These are phyloP conservation scores for Rosa persica DNA, from an alignment of 306 rosid species.

Conservation along the genomic window DNA sequence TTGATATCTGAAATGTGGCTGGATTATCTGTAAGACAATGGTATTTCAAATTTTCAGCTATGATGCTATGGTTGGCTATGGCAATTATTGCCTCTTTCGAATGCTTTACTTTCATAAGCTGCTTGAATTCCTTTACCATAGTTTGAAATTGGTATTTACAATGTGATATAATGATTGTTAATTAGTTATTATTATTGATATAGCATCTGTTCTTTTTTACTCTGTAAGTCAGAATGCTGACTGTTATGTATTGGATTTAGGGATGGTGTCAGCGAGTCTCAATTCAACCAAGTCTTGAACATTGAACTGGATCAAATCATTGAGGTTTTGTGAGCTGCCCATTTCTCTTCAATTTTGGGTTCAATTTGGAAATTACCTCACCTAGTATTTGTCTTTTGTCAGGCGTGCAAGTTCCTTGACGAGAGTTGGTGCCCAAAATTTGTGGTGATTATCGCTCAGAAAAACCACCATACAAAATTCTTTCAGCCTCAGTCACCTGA, in stretches of 20 bases:
- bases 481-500: constrained; percentile 73
- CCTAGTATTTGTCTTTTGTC: neutral
- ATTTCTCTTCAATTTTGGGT: neutral
- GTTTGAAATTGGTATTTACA: neutral
- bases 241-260: constrained; percentile 29
- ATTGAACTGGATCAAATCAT: constrained; percentile 75
- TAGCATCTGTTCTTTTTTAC: neutral
- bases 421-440: constrained; percentile 85
- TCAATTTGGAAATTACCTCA: neutral
- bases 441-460: constrained; percentile 81
- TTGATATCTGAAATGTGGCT: neutral
- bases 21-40: neutral
- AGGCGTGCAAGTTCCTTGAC: constrained; percentile 89
- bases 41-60: neutral
- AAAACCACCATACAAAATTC: constrained; percentile 89
- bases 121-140: neutral
- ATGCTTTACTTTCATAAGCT: neutral
- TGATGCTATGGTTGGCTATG: neutral
- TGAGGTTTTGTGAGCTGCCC: constrained; percentile 44
- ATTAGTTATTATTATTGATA: neutral
- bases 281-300: constrained; percentile 86
- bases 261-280: constrained; percentile 97
- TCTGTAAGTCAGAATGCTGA: neutral
- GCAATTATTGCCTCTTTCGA: neutral
- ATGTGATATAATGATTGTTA: neutral